Base-by-base conservation (phyloP, 768 basidiomycete genomes). In the Butyriboletus loyo region DNA sequence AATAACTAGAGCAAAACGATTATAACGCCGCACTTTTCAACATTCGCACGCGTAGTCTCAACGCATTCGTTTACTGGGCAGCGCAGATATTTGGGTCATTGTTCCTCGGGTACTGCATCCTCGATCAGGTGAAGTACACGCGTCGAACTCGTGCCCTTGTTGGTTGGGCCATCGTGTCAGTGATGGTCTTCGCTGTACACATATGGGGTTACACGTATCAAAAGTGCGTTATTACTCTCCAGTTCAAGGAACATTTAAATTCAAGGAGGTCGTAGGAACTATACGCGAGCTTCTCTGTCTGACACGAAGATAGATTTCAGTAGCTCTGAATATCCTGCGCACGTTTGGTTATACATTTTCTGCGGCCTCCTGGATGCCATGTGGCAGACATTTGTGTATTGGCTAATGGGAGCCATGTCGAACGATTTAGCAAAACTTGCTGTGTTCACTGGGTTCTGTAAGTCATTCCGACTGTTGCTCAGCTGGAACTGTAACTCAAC, bases 401-500 rank as follows among this genome's bases (percentile, higher is more conserved):
- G 87, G 87, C 73, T 88, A 59, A 85, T 89, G 80, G 89, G 89
- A 36, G 85, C 87, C 13, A 88, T 93, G 85, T 88, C 87, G 21
- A 91, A 92, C 58, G 84, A 91, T 66, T 82, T 87, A 8, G 80
- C 77, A 2, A 89, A 89, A 65, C 80, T 92, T 21, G 89, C 89
- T 0, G 79, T 89, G 64, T 86, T 92, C 61, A 75, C 84, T 15
- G 91, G 90, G 37, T 88, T 92, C 62, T 92, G 89, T 91, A 64
- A 60, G 86, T 77, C 9, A 55, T 31, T 22, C 35, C 38, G 27
- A n/a, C 15, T 31, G 30, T 25, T 15, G 10, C 13, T 21, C 9
- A 21, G 17, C 37, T 24, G n/a, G 25, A 34, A 38, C 35, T 11
- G 15, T 15, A 34, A 25, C 38, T 60, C 25, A 57, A 49, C 7